These are phyloP conservation scores for Calonectria henricotiae DNA, from an alignment of 2,329 filamentous ascomycete species.

Conservation along the genomic window DNA sequence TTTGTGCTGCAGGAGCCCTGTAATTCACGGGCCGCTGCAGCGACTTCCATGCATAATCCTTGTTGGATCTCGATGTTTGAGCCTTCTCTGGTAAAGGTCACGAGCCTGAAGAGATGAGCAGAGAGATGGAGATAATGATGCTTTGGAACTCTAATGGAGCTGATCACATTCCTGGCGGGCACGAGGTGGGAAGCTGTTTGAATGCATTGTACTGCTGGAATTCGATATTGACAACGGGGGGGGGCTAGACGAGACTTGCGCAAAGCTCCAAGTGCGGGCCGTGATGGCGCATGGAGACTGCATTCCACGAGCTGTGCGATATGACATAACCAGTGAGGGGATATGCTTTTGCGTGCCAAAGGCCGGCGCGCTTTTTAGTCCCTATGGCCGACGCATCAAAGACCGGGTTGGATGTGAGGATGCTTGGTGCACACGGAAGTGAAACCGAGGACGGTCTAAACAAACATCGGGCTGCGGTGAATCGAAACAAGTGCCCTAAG, in stretches of 20 bases:
- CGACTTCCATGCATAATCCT: constrained; percentile 23
- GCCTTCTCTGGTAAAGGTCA: constrained; percentile 15
- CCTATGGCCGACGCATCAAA: not conserved
- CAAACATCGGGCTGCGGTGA: constrained; percentile 12
- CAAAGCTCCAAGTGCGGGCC: constrained; percentile 17
- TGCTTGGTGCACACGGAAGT: not conserved
- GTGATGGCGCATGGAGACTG: not conserved
- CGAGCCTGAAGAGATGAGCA: constrained; percentile 9
- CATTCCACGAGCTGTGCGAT: constrained; percentile 11
- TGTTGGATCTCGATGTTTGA: constrained; percentile 5
- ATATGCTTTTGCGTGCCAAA: constrained; percentile 22
- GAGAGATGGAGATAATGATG: not conserved
- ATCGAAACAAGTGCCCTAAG: constrained; percentile 15
- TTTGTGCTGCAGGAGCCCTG: constrained; percentile 20
- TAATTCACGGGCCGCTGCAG: constrained; percentile 23
- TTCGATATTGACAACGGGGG: constrained; percentile 13
- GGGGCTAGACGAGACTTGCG: constrained; percentile 12
- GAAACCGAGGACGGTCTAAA: constrained; percentile 12
- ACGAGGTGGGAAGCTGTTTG: not conserved
- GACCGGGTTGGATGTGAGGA: constrained; percentile 1
- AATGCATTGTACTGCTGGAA: constrained; percentile 20
- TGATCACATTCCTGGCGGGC: constrained; percentile 20
- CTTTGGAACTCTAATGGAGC: constrained; percentile 13
- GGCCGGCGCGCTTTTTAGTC: not conserved
- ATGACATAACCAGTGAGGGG: constrained; percentile 17